Percentiles rank a stretch among this genome's conserved stretches.
phyloP scores from a whole-genome alignment of 495 filamentous ascomycete species.

The Aspergillus steynii region DNA sequence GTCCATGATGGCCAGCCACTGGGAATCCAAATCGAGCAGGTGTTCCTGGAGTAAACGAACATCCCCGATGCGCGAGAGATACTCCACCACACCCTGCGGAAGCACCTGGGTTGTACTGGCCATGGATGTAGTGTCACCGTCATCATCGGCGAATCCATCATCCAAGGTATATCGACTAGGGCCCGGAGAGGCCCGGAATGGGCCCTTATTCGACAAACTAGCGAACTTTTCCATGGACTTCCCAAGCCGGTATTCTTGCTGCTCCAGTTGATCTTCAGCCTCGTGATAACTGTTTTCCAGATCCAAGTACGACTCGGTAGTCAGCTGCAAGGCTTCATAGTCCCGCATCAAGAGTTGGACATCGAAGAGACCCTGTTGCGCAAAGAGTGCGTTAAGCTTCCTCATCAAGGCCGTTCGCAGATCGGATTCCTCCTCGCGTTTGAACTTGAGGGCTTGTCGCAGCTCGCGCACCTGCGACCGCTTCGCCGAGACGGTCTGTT shows the following conservation, averaged over 20 bases:
- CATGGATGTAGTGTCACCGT: slow-evolving; percentile 1
- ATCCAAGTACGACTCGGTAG: slow-evolving; percentile 19
- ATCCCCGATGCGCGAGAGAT: slow-evolving; percentile 32
- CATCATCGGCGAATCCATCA: not conserved
- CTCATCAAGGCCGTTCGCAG: slow-evolving; percentile 13
- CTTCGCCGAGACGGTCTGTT: slow-evolving; percentile 18
- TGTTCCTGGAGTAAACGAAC: slow-evolving; percentile 27
- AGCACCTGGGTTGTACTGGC: slow-evolving; percentile 3
- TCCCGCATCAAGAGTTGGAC: slow-evolving; percentile 10
- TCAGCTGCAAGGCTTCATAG: slow-evolving; percentile 19
- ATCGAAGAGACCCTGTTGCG: not conserved
- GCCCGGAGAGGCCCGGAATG: slow-evolving; percentile 1
- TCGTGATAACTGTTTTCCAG: slow-evolving; percentile 28
- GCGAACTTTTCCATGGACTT: slow-evolving; percentile 21
- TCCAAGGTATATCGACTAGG: not conserved
- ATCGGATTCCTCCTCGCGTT: slow-evolving; percentile 20
- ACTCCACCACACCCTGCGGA: slow-evolving; percentile 18
- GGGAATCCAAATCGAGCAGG: slow-evolving; percentile 25
- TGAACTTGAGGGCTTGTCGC: slow-evolving; percentile 15
- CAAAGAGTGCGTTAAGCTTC: slow-evolving; percentile 20
- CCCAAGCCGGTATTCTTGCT: slow-evolving; percentile 26
- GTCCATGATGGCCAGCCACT: slow-evolving; percentile 23
- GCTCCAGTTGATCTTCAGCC: slow-evolving; percentile 28
- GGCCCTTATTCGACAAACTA: not conserved
- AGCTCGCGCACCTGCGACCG: slow-evolving; percentile 22